Percentiles rank a stretch among this genome's conserved stretches.
Conservation (phyloP, 2,329 filamentous ascomycete genomes). For the Domatiomyces globalis region DNA sequence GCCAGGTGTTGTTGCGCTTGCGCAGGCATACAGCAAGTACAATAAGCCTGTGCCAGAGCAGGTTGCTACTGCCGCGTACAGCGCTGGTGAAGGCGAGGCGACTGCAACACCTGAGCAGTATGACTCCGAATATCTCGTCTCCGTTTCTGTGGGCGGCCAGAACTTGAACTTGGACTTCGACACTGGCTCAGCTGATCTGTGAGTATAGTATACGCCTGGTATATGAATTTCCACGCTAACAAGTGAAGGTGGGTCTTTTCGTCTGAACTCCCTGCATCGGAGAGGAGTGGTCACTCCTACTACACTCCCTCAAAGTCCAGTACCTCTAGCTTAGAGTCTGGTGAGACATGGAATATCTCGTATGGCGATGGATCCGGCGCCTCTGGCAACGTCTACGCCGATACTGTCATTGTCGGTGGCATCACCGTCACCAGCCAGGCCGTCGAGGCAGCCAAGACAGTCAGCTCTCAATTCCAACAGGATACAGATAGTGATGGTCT, state of each 20-base stretch:
- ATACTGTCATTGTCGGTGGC: slow-evolving; percentile 48
- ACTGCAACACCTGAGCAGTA: slow-evolving; percentile 33
- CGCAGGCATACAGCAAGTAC: slow-evolving; percentile 15
- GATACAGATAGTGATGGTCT: slow-evolving; percentile 45
- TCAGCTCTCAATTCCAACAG: slow-evolving; percentile 40
- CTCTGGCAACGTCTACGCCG: slow-evolving; percentile 49
- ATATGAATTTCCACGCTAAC: slow-evolving; percentile 11
- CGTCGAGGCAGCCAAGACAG: slow-evolving; percentile 48
- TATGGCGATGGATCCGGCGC: slow-evolving; percentile 55
- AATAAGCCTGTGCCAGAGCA: slow-evolving; percentile 11
- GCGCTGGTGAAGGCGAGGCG: slow-evolving; percentile 9
- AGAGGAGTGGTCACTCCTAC: slow-evolving; percentile 41
- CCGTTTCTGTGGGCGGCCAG: slow-evolving; percentile 50
- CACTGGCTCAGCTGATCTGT: slow-evolving; percentile 56
- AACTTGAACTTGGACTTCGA: slow-evolving; percentile 55
- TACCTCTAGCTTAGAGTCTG: slow-evolving; percentile 32
- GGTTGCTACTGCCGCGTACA: slow-evolving; percentile 9
- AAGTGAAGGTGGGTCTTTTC: slow-evolving; percentile 51
- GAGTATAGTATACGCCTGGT: slow-evolving; percentile 20
- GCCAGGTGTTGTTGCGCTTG: slow-evolving; percentile 12
- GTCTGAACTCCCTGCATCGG: slow-evolving; percentile 36
- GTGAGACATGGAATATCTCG: slow-evolving; percentile 43
- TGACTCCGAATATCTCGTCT: slow-evolving; percentile 46
- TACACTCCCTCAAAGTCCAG: slow-evolving; percentile 39
- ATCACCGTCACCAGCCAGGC: slow-evolving; percentile 48